These are phyloP conservation scores for Penicillium taxi DNA, from an alignment of 495 filamentous ascomycete species.

Conservation along the genomic window DNA sequence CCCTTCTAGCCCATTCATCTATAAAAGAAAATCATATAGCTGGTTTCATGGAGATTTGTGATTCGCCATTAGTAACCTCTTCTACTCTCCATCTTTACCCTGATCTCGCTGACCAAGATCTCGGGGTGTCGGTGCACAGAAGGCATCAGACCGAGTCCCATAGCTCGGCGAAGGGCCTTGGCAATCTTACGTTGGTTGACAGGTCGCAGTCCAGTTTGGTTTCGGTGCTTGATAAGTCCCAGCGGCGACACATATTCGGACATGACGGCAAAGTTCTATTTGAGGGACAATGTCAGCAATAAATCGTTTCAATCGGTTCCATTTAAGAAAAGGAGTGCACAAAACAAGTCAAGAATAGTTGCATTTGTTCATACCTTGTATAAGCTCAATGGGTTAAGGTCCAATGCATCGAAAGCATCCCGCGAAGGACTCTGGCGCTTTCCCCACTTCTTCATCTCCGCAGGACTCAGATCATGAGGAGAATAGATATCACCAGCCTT, in stretches of 20 bases:
- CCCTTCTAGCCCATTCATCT: slow-evolving; percentile 9
- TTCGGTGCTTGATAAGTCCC: slow-evolving; percentile 73
- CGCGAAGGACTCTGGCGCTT: slow-evolving; percentile 37
- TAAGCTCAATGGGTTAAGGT: slow-evolving; percentile 70
- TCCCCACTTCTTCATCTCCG: slow-evolving; percentile 65
- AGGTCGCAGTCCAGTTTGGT: slow-evolving; percentile 68
- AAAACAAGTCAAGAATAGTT: too few relatives aligned
- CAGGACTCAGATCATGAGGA: slow-evolving; percentile 72
- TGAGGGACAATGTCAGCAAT: slow-evolving; percentile 6
- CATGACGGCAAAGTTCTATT: slow-evolving; percentile 86
- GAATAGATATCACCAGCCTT: slow-evolving; percentile 75
- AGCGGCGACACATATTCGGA: slow-evolving; percentile 77
- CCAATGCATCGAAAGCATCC: slow-evolving; percentile 76
- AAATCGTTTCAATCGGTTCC: neutral
- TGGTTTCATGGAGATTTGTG: neutral
- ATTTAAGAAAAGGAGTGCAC: too few relatives aligned
- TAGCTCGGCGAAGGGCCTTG: slow-evolving; percentile 79
- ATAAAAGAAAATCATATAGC: slow-evolving; percentile 13
- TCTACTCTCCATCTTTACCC: slow-evolving; percentile 18
- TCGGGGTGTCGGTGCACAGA: slow-evolving; percentile 92
- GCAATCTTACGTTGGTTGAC: slow-evolving; percentile 90
- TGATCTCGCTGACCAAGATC: slow-evolving; percentile 49
- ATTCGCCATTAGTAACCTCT: slow-evolving; percentile 3
- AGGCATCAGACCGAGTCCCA: slow-evolving; percentile 87
- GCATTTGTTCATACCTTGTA: slow-evolving; percentile 59